phyloP scores from a whole-genome alignment of 176 grass and related monocot genomes.

The Phragmites australis region DNA sequence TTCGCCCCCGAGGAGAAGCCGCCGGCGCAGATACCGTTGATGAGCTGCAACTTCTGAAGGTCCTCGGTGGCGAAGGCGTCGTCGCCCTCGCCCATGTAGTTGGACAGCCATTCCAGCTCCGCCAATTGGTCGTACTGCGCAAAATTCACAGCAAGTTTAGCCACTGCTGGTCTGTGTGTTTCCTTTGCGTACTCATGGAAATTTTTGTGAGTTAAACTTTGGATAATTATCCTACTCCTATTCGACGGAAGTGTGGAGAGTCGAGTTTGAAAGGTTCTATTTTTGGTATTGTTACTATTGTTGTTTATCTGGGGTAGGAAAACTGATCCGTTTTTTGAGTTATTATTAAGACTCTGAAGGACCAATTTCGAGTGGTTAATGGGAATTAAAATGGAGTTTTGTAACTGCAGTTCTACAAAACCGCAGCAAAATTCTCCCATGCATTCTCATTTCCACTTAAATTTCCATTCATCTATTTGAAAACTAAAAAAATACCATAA shows the following conservation, averaged over 20 bases:
- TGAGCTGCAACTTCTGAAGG: slow-evolving; percentile 86
- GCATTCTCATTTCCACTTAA: not conserved
- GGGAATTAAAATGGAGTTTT: slow-evolving; percentile 8
- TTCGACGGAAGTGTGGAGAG: not conserved
- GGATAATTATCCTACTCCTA: not conserved
- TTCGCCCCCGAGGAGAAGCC: slow-evolving; percentile 9
- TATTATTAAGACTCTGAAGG: not conserved
- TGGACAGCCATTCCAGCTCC: slow-evolving; percentile 94
- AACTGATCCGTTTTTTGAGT: not conserved
- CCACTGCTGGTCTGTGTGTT: not conserved
- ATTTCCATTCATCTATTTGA: not conserved
- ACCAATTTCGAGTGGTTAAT: slow-evolving; percentile 16
- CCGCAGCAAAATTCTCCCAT: not conserved
- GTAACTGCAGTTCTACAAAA: not conserved
- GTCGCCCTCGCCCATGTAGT: slow-evolving; percentile 69
- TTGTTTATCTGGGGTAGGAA: not conserved
- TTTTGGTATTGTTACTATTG: slow-evolving; percentile 16
- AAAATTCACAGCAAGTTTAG: slow-evolving; percentile 41
- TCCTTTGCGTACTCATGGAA: not conserved
- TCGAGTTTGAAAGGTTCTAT: slow-evolving; percentile 14
- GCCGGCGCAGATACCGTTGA: slow-evolving; percentile 54
- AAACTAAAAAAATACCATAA: not conserved
- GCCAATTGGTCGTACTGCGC: slow-evolving; percentile 83
- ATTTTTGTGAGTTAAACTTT: not conserved
- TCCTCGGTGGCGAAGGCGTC: slow-evolving; percentile 75